Conservation (phyloP, 495 filamentous ascomycete genomes). For the Penicillium parvum region DNA sequence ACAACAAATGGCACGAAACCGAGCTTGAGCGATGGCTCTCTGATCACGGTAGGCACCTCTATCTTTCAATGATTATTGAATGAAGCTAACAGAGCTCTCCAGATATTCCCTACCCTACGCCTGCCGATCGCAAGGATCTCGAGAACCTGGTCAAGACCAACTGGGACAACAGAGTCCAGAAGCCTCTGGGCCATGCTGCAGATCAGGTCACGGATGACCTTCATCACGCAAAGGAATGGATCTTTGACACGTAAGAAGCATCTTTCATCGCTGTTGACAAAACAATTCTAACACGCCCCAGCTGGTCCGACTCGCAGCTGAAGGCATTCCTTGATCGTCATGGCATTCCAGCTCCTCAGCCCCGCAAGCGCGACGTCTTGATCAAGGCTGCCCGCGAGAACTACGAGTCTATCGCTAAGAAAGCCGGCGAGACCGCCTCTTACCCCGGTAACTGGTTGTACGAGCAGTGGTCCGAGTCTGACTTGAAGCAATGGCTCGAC, state of each 20-base stretch:
- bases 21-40: slow-evolving; percentile 97
- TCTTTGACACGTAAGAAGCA: slow-evolving; percentile 77
- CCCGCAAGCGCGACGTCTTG: slow-evolving; percentile 77
- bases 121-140: slow-evolving; percentile 81
- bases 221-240: slow-evolving; percentile 76
- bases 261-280: neutral
- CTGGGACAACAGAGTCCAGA: slow-evolving; percentile 71
- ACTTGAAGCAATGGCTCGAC: slow-evolving; percentile 80
- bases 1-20: slow-evolving; percentile 98
- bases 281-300: slow-evolving; percentile 30
- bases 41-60: slow-evolving; percentile 55
- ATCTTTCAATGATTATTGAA: neutral
- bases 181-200: slow-evolving; percentile 67
- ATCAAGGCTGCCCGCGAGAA: slow-evolving; percentile 73
- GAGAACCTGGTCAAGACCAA: slow-evolving; percentile 81
- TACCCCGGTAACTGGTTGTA: slow-evolving; percentile 99
- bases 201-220: slow-evolving; percentile 68
- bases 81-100: slow-evolving; percentile 7
- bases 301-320: slow-evolving; percentile 79
- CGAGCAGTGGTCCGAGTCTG: slow-evolving; percentile 75
- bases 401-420: slow-evolving; percentile 78
- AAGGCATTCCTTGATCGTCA: slow-evolving; percentile 91
- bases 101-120: slow-evolving; percentile 78
- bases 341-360: slow-evolving; percentile 73
- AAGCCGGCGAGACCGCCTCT: slow-evolving; percentile 69